These are phyloP conservation scores for Dactylellina parvicollis DNA, from an alignment of 2,329 filamentous ascomycete species.

Conservation along the genomic window DNA sequence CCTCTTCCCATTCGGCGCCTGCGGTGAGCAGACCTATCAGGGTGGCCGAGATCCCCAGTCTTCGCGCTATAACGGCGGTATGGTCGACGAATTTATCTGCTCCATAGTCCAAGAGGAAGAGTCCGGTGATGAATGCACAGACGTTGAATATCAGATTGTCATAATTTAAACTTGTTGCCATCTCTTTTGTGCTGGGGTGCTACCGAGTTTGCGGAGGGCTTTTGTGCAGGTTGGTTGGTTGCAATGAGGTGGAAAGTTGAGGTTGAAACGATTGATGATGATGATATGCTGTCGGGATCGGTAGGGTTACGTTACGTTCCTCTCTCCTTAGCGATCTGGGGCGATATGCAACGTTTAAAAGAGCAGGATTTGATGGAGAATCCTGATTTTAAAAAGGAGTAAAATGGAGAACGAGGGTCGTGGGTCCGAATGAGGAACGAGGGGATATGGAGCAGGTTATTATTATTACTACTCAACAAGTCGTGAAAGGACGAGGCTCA, in stretches of 20 bases:
- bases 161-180: slow-evolving; percentile 61
- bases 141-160: slow-evolving; percentile 62
- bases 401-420: too few relatives aligned
- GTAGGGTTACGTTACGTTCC: too few relatives aligned
- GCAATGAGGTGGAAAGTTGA: too few relatives aligned
- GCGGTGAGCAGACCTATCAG: slow-evolving; percentile 67
- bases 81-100: slow-evolving; percentile 68
- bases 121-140: slow-evolving; percentile 62
- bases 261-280: too few relatives aligned
- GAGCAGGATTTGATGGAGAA: too few relatives aligned
- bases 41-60: slow-evolving; percentile 64
- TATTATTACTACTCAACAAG: too few relatives aligned
- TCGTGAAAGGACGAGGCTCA: too few relatives aligned
- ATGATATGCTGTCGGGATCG: too few relatives aligned
- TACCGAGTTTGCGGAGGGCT: not conserved
- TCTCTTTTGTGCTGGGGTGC: slow-evolving; percentile 39
- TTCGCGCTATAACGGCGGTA: slow-evolving; percentile 64
- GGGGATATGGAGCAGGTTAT: not conserved
- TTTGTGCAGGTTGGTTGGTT: slow-evolving; percentile 4
- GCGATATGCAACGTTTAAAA: too few relatives aligned
- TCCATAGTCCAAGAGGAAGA: slow-evolving; percentile 67
- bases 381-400: not conserved
- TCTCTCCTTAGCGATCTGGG: too few relatives aligned
- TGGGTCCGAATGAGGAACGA: too few relatives aligned
- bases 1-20: slow-evolving; percentile 69